Percentiles rank a stretch among this genome's conserved stretches.
Evolutionary conservation across 352 stramenopile species (phyloP).

Genomic region (Phytophthora fragariaefolia): DNA sequence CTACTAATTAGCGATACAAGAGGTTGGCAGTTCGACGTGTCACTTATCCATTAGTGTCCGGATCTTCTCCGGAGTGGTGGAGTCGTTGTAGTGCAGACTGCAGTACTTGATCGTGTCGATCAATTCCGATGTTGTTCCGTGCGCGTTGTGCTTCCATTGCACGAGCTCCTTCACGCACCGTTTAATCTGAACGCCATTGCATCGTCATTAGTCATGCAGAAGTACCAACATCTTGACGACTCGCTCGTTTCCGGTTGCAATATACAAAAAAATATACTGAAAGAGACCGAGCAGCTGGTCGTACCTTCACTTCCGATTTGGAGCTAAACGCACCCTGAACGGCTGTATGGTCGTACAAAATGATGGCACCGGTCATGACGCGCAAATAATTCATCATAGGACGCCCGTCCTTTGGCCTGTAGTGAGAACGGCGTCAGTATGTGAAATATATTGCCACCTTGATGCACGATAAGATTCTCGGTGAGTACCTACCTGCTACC

Average conservation of each 20-base stretch:
- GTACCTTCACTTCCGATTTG: constrained; percentile 66
- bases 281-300: not conserved
- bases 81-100: constrained; percentile 61
- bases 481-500: constrained; percentile 17
- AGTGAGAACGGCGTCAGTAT: not conserved
- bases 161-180: constrained; percentile 61
- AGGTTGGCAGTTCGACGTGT: constrained; percentile 1
- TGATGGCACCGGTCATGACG: constrained; percentile 61
- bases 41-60: constrained; percentile 48
- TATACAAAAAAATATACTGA: too few relatives aligned
- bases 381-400: constrained; percentile 56
- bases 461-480: not conserved
- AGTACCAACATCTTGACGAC: too few relatives aligned
- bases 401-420: constrained; percentile 46
- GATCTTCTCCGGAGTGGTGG: constrained; percentile 54
- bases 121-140: constrained; percentile 45
- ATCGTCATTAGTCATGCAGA: not conserved
- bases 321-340: constrained; percentile 55
- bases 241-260: too few relatives aligned
- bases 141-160: constrained; percentile 39
- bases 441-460: not conserved
- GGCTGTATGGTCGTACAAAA: constrained; percentile 65
- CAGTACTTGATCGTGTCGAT: constrained; percentile 61
- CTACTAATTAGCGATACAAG: constrained; percentile 3
- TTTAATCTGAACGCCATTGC: constrained; percentile 56